These are phyloP conservation scores for Aspergillus candidus DNA, from an alignment of 2,329 filamentous ascomycete genomes.

Conservation along the genomic window DNA sequence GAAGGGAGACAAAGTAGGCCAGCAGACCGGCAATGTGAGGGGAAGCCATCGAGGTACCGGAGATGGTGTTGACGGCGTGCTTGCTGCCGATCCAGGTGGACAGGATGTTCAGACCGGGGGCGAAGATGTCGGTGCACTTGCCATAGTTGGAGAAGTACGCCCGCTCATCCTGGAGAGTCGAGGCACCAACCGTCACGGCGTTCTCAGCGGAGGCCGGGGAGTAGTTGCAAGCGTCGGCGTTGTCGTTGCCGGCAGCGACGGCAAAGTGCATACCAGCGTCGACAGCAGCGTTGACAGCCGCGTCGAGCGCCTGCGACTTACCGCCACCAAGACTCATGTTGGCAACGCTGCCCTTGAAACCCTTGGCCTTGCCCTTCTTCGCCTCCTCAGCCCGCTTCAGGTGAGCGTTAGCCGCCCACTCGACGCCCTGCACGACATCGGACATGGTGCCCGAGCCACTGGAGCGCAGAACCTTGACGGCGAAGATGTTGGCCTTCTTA, in stretches of 20 bases:
- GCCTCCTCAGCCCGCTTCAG: constrained; percentile 66
- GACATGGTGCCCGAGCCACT: constrained; percentile 98
- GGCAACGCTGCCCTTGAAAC: constrained; percentile 97
- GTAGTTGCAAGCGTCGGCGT: constrained; percentile 98
- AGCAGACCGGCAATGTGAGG: constrained; percentile 94
- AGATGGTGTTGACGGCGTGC: constrained; percentile 97
- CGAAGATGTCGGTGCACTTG: constrained; percentile 99
- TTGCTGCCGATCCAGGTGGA: constrained; percentile 98
- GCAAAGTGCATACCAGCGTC: constrained; percentile 92
- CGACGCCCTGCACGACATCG: constrained; percentile 96
- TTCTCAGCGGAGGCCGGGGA: constrained; percentile 88
- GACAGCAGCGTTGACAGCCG: constrained; percentile 90
- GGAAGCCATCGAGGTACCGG: constrained; percentile 97
- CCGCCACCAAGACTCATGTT: constrained; percentile 99
- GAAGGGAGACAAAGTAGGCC: constrained; percentile 95
- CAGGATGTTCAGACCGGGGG: constrained; percentile 90
- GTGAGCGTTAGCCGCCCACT: constrained; percentile 83
- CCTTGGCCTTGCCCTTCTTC: constrained; percentile 85
- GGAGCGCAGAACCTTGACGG: constrained; percentile 95
- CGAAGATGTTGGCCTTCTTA: constrained; percentile 95
- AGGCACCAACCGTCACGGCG: constrained; percentile 93
- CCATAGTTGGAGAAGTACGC: constrained; percentile 99
- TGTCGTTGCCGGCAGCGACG: constrained; percentile 97
- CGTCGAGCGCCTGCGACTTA: constrained; percentile 87
- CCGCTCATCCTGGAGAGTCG: constrained; percentile 86